Conservation (phyloP, 1,284 basidiomycete species). For the Ceratobasidium sp. region DNA sequence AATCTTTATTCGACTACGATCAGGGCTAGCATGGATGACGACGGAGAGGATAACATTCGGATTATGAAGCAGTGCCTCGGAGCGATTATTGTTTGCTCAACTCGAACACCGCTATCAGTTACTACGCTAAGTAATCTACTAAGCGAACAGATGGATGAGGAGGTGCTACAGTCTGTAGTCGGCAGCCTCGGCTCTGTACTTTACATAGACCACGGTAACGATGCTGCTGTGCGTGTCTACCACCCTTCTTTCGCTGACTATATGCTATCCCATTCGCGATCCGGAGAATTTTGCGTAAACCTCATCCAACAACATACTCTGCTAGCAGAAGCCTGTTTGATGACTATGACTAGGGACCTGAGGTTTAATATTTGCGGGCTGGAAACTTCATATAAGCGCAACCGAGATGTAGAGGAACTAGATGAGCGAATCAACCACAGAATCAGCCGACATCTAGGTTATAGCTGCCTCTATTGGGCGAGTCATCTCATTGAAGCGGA, state of each 20-base stretch:
- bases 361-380: slow-evolving; percentile 40
- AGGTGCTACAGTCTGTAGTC: slow-evolving; percentile 20
- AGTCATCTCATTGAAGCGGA: slow-evolving; percentile 3
- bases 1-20: slow-evolving; percentile 29
- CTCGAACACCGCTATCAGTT: slow-evolving; percentile 7
- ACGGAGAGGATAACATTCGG: neutral
- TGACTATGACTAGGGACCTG: slow-evolving; percentile 22
- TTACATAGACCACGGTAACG: slow-evolving; percentile 9
- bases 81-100: slow-evolving; percentile 9
- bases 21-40: neutral
- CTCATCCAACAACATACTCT: neutral
- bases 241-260: slow-evolving; percentile 45
- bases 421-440: neutral
- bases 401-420: slow-evolving; percentile 7
- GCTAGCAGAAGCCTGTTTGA: slow-evolving; percentile 35
- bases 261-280: slow-evolving; percentile 29
- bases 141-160: neutral
- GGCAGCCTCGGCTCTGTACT: slow-evolving; percentile 40
- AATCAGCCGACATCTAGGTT: slow-evolving; percentile 9
- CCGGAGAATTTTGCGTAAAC: slow-evolving; percentile 13
- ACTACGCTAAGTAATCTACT: slow-evolving; percentile 28
- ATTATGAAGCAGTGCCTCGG: slow-evolving; percentile 11
- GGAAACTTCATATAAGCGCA: slow-evolving; percentile 14
- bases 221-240: slow-evolving; percentile 34
- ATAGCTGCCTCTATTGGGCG: slow-evolving; percentile 32